Evolutionary conservation across 345 rosid genomes (phyloP).

Genomic region (Gossypium bickii): DNA sequence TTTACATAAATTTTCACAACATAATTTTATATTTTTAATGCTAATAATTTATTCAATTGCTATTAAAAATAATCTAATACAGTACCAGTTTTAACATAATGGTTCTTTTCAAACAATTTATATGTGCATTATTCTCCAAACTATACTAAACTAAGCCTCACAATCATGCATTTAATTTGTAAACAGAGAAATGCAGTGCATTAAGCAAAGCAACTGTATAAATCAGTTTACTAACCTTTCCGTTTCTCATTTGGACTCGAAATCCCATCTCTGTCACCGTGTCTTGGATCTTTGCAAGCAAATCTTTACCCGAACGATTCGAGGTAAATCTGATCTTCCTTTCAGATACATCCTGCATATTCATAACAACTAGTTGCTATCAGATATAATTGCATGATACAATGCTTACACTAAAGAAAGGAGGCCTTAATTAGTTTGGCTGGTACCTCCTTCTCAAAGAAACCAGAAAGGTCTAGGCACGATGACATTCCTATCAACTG

Average conservation of each 20-base stretch:
- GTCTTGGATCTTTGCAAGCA: constrained; percentile 70
- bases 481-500: constrained; percentile 97
- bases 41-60: no score
- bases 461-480: constrained; percentile 86
- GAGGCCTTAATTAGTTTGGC: no score
- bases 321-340: constrained; percentile 93
- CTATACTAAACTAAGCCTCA: no score
- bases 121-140: no score
- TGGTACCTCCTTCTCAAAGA: constrained; percentile 83
- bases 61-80: no score
- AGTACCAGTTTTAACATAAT: no score
- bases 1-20: no score
- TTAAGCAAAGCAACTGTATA: background rate
- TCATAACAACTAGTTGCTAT: background rate
- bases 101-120: no score
- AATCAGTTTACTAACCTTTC: constrained; percentile 45
- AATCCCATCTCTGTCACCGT: constrained; percentile 78
- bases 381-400: background rate
- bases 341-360: constrained; percentile 71
- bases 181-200: no score
- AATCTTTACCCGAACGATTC: constrained; percentile 58
- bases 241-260: constrained; percentile 72
- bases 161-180: no score
- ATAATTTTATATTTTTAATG: no score
- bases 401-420: no score